Percentiles rank a stretch among this genome's conserved stretches.
Evolutionary conservation across 1,284 basidiomycete genomes (phyloP).

Genomic region (Blastosporella zonata): DNA sequence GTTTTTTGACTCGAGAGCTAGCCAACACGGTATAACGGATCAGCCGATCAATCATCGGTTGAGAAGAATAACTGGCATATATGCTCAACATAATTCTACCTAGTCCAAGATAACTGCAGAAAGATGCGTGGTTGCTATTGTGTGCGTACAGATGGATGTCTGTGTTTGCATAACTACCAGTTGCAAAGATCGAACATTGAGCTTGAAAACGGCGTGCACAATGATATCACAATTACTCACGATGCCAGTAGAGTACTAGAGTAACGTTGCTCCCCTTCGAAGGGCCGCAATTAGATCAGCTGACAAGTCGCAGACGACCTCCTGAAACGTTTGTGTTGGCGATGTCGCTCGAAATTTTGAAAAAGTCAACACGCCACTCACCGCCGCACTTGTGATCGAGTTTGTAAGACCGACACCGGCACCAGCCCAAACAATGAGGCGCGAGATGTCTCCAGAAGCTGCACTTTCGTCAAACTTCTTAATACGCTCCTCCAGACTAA

Average conservation of each 20-base stretch:
- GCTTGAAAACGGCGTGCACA: too few relatives aligned
- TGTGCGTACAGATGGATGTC: too few relatives aligned
- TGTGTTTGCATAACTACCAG: too few relatives aligned
- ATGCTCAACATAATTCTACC: too few relatives aligned
- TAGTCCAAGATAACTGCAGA: too few relatives aligned
- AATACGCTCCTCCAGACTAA: constrained; percentile 24
- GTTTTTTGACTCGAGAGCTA: too few relatives aligned
- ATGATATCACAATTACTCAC: neutral
- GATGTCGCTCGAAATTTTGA: neutral
- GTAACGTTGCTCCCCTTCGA: constrained; percentile 8
- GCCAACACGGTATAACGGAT: too few relatives aligned
- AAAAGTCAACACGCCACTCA: neutral
- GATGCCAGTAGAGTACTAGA: neutral
- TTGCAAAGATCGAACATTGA: too few relatives aligned
- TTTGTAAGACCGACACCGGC: constrained; percentile 28
- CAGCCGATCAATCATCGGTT: too few relatives aligned
- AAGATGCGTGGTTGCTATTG: too few relatives aligned
- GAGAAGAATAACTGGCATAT: too few relatives aligned
- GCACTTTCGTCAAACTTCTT: constrained; percentile 23
- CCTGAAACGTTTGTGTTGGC: neutral
- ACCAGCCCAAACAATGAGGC: constrained; percentile 34
- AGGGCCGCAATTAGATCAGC: neutral
- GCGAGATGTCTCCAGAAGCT: constrained; percentile 21
- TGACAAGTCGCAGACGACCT: constrained; percentile 1
- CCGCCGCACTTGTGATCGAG: constrained; percentile 18